Conservation (phyloP, 2,329 filamentous ascomycete species). For the Periconia sp. region DNA sequence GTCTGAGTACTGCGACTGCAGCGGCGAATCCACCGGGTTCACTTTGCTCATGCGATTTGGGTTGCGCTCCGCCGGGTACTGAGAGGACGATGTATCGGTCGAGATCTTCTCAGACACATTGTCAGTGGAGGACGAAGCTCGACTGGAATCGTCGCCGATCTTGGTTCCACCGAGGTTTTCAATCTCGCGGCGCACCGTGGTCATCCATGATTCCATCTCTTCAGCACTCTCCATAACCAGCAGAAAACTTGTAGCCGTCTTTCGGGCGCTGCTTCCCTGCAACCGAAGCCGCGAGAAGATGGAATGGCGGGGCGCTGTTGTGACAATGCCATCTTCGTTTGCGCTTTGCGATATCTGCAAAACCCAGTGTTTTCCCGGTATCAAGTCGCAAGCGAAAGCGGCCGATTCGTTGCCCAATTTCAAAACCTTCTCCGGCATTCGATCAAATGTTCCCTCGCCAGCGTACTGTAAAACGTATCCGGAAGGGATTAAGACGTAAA, state of each 20-base stretch:
- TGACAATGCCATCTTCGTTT: constrained; percentile 57
- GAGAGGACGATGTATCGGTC: constrained; percentile 37
- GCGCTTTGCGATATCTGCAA: constrained; percentile 71
- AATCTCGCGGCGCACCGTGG: constrained; percentile 68
- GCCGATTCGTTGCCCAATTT: constrained; percentile 73
- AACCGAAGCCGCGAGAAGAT: constrained; percentile 67
- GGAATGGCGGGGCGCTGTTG: constrained; percentile 54
- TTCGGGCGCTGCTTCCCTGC: constrained; percentile 56
- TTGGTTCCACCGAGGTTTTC: constrained; percentile 69
- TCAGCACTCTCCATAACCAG: constrained; percentile 72
- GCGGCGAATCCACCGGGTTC: constrained; percentile 40
- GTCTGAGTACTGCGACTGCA: constrained; percentile 28
- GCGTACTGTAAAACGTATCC: constrained; percentile 76
- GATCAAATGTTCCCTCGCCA: constrained; percentile 68
- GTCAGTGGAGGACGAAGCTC: constrained; percentile 32
- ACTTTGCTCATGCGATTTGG: constrained; percentile 29
- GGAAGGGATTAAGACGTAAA: constrained; percentile 70
- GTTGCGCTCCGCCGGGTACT: constrained; percentile 41
- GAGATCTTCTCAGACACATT: constrained; percentile 25
- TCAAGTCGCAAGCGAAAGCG: constrained; percentile 77
- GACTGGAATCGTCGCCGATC: constrained; percentile 29
- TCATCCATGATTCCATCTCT: constrained; percentile 77
- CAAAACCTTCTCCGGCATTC: constrained; percentile 72
- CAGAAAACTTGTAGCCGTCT: constrained; percentile 64
- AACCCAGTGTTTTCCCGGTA: constrained; percentile 79